phyloP scores from a whole-genome alignment of 768 basidiomycete species.

The Chalciporus chontae region DNA sequence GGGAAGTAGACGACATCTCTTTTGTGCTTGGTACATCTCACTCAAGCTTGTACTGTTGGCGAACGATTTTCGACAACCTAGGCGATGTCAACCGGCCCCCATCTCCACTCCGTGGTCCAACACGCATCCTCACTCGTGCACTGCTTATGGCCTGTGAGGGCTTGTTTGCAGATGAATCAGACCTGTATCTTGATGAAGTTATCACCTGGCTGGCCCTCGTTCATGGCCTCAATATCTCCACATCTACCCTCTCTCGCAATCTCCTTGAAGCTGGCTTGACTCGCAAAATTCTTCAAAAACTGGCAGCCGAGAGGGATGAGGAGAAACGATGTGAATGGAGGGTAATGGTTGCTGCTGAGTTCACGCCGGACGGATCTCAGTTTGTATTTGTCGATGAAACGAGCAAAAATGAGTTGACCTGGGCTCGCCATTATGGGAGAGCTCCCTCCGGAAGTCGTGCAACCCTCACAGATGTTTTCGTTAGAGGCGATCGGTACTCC shows the following conservation, averaged over 20 bases:
- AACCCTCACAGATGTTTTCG: neutral
- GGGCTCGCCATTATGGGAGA: neutral
- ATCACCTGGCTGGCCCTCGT: neutral
- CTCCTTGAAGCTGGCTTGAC: conserved; percentile 6
- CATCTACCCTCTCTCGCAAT: conserved; percentile 1
- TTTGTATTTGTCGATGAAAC: neutral
- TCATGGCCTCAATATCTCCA: neutral
- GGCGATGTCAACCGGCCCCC: neutral
- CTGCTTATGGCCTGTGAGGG: conserved; percentile 6
- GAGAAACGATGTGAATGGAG: neutral
- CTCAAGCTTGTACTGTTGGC: neutral
- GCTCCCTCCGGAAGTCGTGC: neutral
- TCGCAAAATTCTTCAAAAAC: conserved; percentile 11
- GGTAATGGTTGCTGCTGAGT: neutral
- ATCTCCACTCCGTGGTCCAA: neutral
- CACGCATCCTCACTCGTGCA: neutral
- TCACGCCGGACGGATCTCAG: neutral
- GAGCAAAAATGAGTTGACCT: neutral
- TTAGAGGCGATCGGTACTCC: neutral
- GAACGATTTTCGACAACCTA: neutral
- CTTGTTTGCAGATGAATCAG: conserved; percentile 15
- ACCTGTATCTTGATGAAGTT: conserved; percentile 8
- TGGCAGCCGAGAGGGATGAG: conserved; percentile 23
- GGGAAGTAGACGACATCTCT: neutral
- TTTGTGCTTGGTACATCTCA: neutral